These are phyloP conservation scores for Leucosporidium creatinivorum DNA, from an alignment of 768 basidiomycete genomes.

Conservation along the genomic window DNA sequence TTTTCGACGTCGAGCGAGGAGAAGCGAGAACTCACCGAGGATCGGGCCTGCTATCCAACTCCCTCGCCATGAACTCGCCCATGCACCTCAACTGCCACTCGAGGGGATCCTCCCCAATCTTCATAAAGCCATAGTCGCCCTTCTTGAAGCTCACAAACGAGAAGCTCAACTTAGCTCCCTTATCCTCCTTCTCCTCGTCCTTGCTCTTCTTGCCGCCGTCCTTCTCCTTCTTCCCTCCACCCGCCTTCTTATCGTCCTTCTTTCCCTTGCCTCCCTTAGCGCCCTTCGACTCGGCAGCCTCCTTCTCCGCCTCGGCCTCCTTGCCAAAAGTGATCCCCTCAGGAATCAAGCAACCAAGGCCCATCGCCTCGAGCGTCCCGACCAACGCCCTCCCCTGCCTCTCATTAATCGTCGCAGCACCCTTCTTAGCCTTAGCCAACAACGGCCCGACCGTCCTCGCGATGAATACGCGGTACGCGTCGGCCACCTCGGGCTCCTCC, in stretches of 20 bases:
- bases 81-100: constrained; percentile 64
- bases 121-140: constrained; percentile 26
- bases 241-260: constrained; percentile 26
- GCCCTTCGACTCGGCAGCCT: constrained; percentile 3
- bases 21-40: constrained; percentile 6
- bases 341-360: constrained; percentile 23
- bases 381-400: constrained; percentile 44
- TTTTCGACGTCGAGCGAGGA: not conserved
- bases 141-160: constrained; percentile 51
- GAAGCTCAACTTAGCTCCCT: constrained; percentile 45
- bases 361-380: constrained; percentile 28
- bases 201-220: constrained; percentile 17
- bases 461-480: constrained; percentile 48
- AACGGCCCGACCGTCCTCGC: constrained; percentile 42
- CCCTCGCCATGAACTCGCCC: constrained; percentile 65
- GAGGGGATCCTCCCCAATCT: constrained; percentile 53
- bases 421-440: constrained; percentile 42
- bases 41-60: constrained; percentile 59
- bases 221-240: constrained; percentile 30
- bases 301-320: not conserved
- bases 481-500: constrained; percentile 45
- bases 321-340: constrained; percentile 22
- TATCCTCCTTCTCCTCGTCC: constrained; percentile 20
- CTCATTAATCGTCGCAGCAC: constrained; percentile 42
- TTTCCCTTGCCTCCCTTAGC: not conserved